phyloP scores from a whole-genome alignment of 192 early-diverging fungal genomes.

The Phlyctochytrium arcticum region DNA sequence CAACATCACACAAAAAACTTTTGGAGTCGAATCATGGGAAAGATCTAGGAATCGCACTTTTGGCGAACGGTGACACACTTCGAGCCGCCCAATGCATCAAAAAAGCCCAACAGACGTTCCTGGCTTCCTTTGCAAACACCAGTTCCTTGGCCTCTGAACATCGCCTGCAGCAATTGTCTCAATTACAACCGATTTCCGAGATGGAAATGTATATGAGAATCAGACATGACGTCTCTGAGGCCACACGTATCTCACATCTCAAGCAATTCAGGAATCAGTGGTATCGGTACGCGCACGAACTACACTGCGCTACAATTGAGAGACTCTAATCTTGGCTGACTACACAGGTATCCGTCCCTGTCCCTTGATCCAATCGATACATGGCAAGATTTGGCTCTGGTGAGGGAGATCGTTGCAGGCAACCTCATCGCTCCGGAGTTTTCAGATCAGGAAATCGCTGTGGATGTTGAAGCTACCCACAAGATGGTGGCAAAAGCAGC shows the following conservation, averaged over 20 bases:
- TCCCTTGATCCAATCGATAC: conserved; percentile 47
- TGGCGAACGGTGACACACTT: conserved; percentile 22
- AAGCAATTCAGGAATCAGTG: too few species aligned
- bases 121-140: conserved; percentile 17
- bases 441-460: not conserved
- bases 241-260: too few species aligned
- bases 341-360: conserved; percentile 40
- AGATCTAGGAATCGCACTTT: conserved; percentile 3
- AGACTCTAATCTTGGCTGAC: too few species aligned
- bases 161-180: not conserved
- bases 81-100: conserved; percentile 29
- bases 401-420: conserved; percentile 21
- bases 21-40: not conserved
- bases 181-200: conserved; percentile 16
- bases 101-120: conserved; percentile 17
- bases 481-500: conserved; percentile 55
- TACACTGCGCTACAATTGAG: too few species aligned
- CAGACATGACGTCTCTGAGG: too few species aligned
- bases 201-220: too few species aligned
- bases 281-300: too few species aligned
- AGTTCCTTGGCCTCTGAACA: conserved; percentile 20
- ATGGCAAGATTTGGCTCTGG: conserved; percentile 60
- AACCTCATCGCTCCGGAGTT: not conserved
- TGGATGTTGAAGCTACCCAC: not conserved
- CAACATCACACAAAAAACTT: conserved; percentile 19